Base-by-base conservation (phyloP, 805 yeast genomes). In the Candida vaughaniae region DNA sequence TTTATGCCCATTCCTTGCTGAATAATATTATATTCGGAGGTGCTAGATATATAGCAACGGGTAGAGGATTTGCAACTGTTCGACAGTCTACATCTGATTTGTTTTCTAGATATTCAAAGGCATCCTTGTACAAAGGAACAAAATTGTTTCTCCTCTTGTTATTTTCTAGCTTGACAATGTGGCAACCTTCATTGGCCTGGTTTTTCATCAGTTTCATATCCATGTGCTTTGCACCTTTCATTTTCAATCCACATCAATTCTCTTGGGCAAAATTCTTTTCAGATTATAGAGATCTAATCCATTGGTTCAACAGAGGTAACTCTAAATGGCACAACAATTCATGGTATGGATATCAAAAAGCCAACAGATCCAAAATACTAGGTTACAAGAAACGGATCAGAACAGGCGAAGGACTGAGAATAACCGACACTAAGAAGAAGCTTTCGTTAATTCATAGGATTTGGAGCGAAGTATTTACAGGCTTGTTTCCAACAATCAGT, bases 21-120 rank as follows among this genome's bases (percentile, higher is more conserved):
- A 77, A 78, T 34, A 93, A 90, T 59, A 69, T 91, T 33, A 73
- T 89, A 1, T 82, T 85, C 63, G 98, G 98, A 3, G 95, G 95
- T 31, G 98, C 98, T 1, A 74, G 80, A 37, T 91, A 91, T 55
- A 84, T 91, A 45, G 81, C 95, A 8, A 88, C 97, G 2, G 98
- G 98, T 2, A 70, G 98, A 63, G 95, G 96, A 1, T 85, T 90
- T 68, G 96, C 98, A 2, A 87, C 88, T 15, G 75, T 89, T 3
- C 75, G 98, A 51, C 62, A 78, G 19, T 78, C 86, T 5, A 91
- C 91, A 58, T 64, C 81, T 14, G 69, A 71, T 3, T 64, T 91
- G 20, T 91, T 83, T 58, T 76, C 95, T 0, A 75, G 84, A 26
- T 91, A 86, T 66, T 84, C 90, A 1, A 66, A 75, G 3, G 73